Conservation (phyloP, 2,329 filamentous ascomycete genomes). For the Zymoseptoria passerinii region DNA sequence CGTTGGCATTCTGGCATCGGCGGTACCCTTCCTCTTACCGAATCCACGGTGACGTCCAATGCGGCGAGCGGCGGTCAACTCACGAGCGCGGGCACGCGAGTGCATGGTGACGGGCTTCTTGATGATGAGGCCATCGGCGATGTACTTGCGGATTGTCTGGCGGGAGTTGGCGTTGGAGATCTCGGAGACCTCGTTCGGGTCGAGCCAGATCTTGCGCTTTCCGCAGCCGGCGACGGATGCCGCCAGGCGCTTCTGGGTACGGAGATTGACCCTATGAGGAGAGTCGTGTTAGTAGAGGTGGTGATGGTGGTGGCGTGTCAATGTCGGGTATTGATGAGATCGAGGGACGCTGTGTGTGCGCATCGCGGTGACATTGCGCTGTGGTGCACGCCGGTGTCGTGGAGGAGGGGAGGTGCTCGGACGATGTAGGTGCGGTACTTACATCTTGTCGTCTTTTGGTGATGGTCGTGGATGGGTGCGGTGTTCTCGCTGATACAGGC, state of each 20-base stretch:
- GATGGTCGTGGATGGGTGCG: conserved; percentile 18
- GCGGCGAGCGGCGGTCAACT: conserved; percentile 86
- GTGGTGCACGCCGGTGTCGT: conserved; percentile 1
- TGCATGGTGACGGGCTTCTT: conserved; percentile 99
- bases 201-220: conserved; percentile 99
- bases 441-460: conserved; percentile 24
- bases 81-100: conserved; percentile 92
- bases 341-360: neutral
- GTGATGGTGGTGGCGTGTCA: conserved; percentile 4
- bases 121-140: conserved; percentile 99
- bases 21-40: conserved; percentile 99
- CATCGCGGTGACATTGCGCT: conserved; percentile 1
- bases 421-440: conserved; percentile 11
- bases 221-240: conserved; percentile 97
- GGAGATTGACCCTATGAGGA: conserved; percentile 86
- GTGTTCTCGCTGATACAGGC: neutral
- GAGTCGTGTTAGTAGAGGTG: conserved; percentile 18
- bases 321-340: conserved; percentile 1
- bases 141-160: conserved; percentile 99
- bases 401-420: conserved; percentile 2
- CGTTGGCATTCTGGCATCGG: conserved; percentile 98
- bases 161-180: conserved; percentile 99
- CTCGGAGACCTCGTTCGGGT: conserved; percentile 98
- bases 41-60: conserved; percentile 97
- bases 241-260: conserved; percentile 99